Conservation (phyloP, 1,284 basidiomycete species). For the Apiotrichum porosum region DNA sequence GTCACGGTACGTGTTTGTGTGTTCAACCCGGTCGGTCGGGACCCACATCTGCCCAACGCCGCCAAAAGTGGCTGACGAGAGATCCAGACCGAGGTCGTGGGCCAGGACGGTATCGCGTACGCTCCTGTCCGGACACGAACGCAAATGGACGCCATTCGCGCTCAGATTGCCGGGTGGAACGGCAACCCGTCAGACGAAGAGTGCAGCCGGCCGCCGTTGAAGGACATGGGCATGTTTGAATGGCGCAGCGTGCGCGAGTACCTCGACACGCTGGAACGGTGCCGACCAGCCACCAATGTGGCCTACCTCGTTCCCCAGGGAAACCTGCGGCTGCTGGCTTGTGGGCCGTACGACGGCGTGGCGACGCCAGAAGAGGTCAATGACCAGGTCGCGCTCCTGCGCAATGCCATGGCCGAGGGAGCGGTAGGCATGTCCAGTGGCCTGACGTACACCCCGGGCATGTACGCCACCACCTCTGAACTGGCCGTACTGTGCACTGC, state of each 20-base stretch:
- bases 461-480: slow-evolving; percentile 46
- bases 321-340: slow-evolving; percentile 41
- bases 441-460: slow-evolving; percentile 47
- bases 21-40: too few species aligned
- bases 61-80: not conserved
- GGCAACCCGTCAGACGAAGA: slow-evolving; percentile 43
- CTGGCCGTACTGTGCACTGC: slow-evolving; percentile 31
- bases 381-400: slow-evolving; percentile 31
- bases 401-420: slow-evolving; percentile 34
- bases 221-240: slow-evolving; percentile 34
- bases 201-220: slow-evolving; percentile 9
- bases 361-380: slow-evolving; percentile 28
- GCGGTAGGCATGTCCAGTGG: slow-evolving; percentile 47
- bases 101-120: slow-evolving; percentile 47
- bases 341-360: slow-evolving; percentile 33
- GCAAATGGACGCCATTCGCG: slow-evolving; percentile 32
- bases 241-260: slow-evolving; percentile 36
- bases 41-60: not conserved
- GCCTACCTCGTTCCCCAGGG: slow-evolving; percentile 45
- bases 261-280: slow-evolving; percentile 40
- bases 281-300: slow-evolving; percentile 40
- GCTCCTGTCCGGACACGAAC: slow-evolving; percentile 24
- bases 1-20: slow-evolving; percentile 30
- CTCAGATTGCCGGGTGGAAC: slow-evolving; percentile 47
- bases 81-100: slow-evolving; percentile 41